phyloP scores from a whole-genome alignment of 1,284 basidiomycete species.

The Boletus smithii region DNA sequence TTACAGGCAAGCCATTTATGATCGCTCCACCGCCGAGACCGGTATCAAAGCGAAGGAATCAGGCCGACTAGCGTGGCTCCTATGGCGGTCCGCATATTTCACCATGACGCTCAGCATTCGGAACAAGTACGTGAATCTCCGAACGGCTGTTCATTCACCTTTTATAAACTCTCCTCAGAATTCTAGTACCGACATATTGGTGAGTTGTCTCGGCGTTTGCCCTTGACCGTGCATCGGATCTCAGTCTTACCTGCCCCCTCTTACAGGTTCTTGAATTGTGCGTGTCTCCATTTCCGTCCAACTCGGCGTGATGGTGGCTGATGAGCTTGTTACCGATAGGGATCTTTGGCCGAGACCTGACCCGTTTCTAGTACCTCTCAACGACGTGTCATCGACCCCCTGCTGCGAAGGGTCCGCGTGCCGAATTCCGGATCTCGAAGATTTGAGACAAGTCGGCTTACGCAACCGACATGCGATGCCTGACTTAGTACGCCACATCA shows the following conservation, averaged over 20 bases:
- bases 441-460: not conserved
- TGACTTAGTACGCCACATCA: not conserved
- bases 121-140: constrained; percentile 57
- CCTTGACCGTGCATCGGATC: constrained; percentile 14
- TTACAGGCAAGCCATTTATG: constrained; percentile 72
- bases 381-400: not conserved
- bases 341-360: constrained; percentile 81
- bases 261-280: constrained; percentile 26
- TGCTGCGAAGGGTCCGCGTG: not conserved
- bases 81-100: constrained; percentile 80
- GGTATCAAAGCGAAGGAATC: constrained; percentile 63
- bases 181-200: constrained; percentile 73
- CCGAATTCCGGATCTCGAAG: not conserved
- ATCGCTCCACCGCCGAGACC: constrained; percentile 50
- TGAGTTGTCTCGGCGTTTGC: constrained; percentile 35
- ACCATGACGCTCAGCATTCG: constrained; percentile 73
- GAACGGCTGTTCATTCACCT: constrained; percentile 3
- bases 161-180: constrained; percentile 41
- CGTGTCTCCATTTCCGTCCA: constrained; percentile 12
- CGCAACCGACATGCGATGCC: not conserved
- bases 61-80: constrained; percentile 71
- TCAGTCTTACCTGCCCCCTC: not conserved
- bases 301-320: constrained; percentile 13
- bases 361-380: constrained; percentile 54
- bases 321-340: constrained; percentile 40